phyloP scores from a whole-genome alignment of 2,329 filamentous ascomycete species.

The Fusarium sp. region DNA sequence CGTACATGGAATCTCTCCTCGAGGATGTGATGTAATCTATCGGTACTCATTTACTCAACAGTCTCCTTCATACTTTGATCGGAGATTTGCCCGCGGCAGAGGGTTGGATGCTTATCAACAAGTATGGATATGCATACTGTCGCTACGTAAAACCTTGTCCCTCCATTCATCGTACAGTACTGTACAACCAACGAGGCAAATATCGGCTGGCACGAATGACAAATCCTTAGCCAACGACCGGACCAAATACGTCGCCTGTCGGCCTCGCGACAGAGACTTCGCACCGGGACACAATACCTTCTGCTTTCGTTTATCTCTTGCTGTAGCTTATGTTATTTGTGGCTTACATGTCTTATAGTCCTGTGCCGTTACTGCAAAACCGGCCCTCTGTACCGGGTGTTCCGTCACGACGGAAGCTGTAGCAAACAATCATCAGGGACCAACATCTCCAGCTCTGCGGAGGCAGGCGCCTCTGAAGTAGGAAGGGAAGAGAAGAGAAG shows the following conservation, averaged over 20 bases:
- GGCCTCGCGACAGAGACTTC: not conserved
- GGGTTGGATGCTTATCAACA: not conserved
- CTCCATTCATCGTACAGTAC: not conserved
- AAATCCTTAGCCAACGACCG: slow-evolving; percentile 11
- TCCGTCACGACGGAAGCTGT: not conserved
- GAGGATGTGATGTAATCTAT: slow-evolving; percentile 15
- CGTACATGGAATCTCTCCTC: slow-evolving; percentile 8
- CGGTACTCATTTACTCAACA: not conserved
- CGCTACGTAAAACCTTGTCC: slow-evolving; percentile 14
- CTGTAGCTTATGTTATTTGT: slow-evolving; percentile 1
- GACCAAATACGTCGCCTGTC: slow-evolving; percentile 1
- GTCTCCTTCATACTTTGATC: not conserved
- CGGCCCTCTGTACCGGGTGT: slow-evolving; percentile 14
- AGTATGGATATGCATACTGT: slow-evolving; percentile 1
- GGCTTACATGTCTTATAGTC: not conserved
- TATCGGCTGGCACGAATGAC: slow-evolving; percentile 9
- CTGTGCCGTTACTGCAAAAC: not conserved
- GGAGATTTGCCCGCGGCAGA: not conserved
- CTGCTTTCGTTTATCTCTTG: not conserved
- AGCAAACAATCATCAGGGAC: not conserved
- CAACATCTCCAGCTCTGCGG: not conserved
- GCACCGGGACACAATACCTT: not conserved
- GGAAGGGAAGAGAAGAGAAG: not conserved
- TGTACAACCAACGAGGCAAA: slow-evolving; percentile 8
- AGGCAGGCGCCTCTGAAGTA: slow-evolving; percentile 9